Conservation (phyloP, 2,329 filamentous ascomycete genomes). For the Coleophoma crateriformis region DNA sequence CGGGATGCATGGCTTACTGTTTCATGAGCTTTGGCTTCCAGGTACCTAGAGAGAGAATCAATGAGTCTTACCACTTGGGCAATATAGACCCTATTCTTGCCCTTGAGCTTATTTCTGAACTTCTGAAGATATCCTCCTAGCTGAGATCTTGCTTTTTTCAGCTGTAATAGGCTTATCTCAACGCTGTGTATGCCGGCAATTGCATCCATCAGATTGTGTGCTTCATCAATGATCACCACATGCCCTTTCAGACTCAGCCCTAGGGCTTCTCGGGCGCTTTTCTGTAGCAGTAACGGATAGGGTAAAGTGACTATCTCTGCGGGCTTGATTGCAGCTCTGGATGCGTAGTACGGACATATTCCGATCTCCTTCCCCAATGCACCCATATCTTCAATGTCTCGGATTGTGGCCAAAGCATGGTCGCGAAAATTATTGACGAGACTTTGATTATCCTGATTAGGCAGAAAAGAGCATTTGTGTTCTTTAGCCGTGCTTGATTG, state of each 20-base stretch:
- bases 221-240: constrained; percentile 93
- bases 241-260: constrained; percentile 82
- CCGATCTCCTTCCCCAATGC: constrained; percentile 70
- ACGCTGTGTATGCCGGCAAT: constrained; percentile 83
- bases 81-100: constrained; percentile 86
- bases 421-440: constrained; percentile 80
- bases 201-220: constrained; percentile 95
- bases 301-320: constrained; percentile 90
- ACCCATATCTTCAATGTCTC: constrained; percentile 90
- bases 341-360: constrained; percentile 96
- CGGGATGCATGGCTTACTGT: constrained; percentile 33
- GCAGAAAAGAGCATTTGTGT: constrained; percentile 71
- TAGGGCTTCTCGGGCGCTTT: constrained; percentile 79
- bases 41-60: constrained; percentile 68
- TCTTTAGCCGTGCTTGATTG: constrained; percentile 57
- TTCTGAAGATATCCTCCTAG: constrained; percentile 78
- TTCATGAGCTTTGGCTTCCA: constrained; percentile 46
- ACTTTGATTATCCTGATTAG: constrained; percentile 68
- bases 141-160: constrained; percentile 68
- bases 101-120: constrained; percentile 84
- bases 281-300: constrained; percentile 85
- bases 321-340: constrained; percentile 72
- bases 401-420: constrained; percentile 73
- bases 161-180: constrained; percentile 65
- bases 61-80: constrained; percentile 81